Percentiles rank a stretch among this genome's conserved stretches.
Conservation (phyloP, 1,139 yeast genomes). For the Debaryomyces psychrophilus region DNA sequence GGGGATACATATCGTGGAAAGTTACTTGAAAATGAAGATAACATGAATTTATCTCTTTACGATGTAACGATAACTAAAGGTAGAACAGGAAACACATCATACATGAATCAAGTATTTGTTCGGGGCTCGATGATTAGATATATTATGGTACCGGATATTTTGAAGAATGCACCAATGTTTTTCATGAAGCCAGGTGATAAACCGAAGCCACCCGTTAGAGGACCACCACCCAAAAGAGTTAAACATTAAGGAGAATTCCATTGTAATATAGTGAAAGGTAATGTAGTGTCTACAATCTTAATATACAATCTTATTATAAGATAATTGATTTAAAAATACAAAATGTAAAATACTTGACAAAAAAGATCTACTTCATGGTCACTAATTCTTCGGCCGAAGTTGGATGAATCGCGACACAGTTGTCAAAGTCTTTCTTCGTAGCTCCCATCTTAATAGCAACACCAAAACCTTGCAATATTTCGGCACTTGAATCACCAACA, state of each 20-base stretch:
- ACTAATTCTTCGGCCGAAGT: slow-evolving; percentile 97
- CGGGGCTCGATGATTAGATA: slow-evolving; percentile 91
- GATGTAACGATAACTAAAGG: slow-evolving; percentile 79
- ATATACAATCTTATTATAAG: not conserved
- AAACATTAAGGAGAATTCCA: slow-evolving; percentile 18
- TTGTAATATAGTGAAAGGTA: not conserved
- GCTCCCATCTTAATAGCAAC: slow-evolving; percentile 99
- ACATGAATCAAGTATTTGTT: slow-evolving; percentile 83
- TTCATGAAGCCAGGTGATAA: slow-evolving; percentile 69
- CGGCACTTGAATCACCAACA: slow-evolving; percentile 88
- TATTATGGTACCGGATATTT: slow-evolving; percentile 84
- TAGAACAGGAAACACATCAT: slow-evolving; percentile 69
- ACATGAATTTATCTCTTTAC: slow-evolving; percentile 86
- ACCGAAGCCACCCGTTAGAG: slow-evolving; percentile 73
- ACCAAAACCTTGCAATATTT: slow-evolving; percentile 96
- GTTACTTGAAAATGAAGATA: slow-evolving; percentile 82
- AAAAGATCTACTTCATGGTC: slow-evolving; percentile 60
- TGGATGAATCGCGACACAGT: slow-evolving; percentile 97
- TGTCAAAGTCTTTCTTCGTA: slow-evolving; percentile 91
- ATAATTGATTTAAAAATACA: not conserved
- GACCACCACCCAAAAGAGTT: slow-evolving; percentile 49
- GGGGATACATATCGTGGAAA: slow-evolving; percentile 91
- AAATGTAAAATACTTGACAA: not conserved
- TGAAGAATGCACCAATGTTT: slow-evolving; percentile 80
- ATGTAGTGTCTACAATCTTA: not conserved